These are phyloP conservation scores for Monilinia laxa DNA, from an alignment of 2,329 filamentous ascomycete genomes.

Conservation along the genomic window DNA sequence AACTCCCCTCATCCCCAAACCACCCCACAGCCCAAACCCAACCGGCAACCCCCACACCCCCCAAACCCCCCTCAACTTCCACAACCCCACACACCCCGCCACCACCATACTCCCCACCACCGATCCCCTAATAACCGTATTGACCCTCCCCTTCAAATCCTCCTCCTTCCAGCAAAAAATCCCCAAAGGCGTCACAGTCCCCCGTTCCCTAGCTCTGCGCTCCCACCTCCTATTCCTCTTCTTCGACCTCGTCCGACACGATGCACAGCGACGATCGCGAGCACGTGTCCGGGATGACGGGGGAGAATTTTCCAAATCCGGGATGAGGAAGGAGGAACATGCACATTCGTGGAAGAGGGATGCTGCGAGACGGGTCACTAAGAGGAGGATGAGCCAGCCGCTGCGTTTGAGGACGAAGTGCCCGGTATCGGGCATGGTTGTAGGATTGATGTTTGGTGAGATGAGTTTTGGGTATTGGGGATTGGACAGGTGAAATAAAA, in stretches of 20 bases:
- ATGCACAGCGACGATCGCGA: background rate
- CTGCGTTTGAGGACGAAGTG: slow-evolving; percentile 14
- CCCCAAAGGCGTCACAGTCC: background rate
- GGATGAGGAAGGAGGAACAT: background rate
- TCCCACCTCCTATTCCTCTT: background rate
- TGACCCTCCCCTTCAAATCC: background rate
- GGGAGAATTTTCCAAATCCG: background rate
- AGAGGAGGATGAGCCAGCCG: slow-evolving; percentile 14
- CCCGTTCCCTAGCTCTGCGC: background rate
- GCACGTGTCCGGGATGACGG: background rate
- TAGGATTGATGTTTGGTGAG: background rate
- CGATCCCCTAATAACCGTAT: background rate
- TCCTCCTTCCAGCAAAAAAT: background rate
- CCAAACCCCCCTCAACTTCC: slow-evolving; percentile 14
- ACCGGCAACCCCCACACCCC: slow-evolving; percentile 8
- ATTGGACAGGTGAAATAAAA: background rate
- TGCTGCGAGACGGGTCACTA: background rate
- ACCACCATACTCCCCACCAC: background rate
- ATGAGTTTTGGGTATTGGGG: no score
- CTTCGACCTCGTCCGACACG: background rate
- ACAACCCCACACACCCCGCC: slow-evolving; percentile 6
- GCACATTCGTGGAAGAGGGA: background rate
- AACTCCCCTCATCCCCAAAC: background rate
- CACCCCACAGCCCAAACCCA: slow-evolving; percentile 3
- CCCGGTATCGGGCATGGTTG: background rate